Base-by-base conservation (phyloP, 1,284 basidiomycete genomes). In the Leccinum huronense region DNA sequence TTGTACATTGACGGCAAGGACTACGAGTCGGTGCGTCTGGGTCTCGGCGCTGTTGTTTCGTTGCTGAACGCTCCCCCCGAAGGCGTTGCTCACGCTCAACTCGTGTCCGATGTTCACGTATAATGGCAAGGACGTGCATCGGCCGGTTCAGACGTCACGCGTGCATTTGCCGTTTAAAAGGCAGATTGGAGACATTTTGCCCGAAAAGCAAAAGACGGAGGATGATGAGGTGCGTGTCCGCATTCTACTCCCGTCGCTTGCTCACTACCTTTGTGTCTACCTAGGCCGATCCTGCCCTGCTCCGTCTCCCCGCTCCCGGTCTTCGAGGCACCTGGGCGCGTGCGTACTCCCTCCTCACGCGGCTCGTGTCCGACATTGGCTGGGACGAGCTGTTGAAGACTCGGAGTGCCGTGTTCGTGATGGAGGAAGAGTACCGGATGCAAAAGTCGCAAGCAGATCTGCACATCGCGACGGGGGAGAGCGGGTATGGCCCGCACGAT, bases 101-200 rank as follows among this genome's bases (percentile, higher is more conserved):
- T 98, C 97, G 45, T 99, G 97, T 80, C 97, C 97, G 1, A 99
- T 99, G 97, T 99, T 99, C 79, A 98, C 97, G 2, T 99, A 94
- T 80, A 98, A 98, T 75, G 97, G 97, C 62, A 89, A 96, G 16
- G 97, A 99, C 77, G 82, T 92, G 10, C 97, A 99, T 76, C 86
- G 95, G 7, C 89, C 88, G 78, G 87, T 98, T 6, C 84, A 90
- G 1, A 90, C 96, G 1, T 83, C 91, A 1, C 86, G 89, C 62
- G 87, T 95, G 13, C 94, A 97, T 76, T 81, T 98, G 7, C 97
- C 97, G 1, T 86, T 94, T 73, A 91, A 91, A 69, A 84, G 87
- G 54, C 87, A 91, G 57, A 95, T 98, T 67, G 86, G 89, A 23
- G 94, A 98, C 57, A 88, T 91, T 56, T 77, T 91, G 1, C 90